These are phyloP conservation scores for Osmanthus fragrans DNA, from an alignment of 257 asterid species.

Conservation along the genomic window DNA sequence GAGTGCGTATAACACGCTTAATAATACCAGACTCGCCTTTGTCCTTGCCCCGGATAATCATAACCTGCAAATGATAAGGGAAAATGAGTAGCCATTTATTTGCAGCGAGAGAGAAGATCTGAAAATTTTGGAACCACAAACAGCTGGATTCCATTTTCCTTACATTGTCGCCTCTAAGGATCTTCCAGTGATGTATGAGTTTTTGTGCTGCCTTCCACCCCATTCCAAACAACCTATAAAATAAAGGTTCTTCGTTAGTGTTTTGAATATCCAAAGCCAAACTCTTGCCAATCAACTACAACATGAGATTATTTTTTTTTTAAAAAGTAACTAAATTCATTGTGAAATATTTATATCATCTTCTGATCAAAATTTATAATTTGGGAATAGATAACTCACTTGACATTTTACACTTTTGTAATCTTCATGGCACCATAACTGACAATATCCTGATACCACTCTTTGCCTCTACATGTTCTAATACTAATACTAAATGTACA, in stretches of 20 bases:
- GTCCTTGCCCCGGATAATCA: conserved; percentile 92
- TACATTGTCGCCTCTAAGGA: conserved; percentile 93
- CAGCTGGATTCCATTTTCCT: conserved; percentile 22
- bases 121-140: neutral
- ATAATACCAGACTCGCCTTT: conserved; percentile 83
- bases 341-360: neutral
- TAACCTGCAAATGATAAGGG: conserved; percentile 57
- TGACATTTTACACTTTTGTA: neutral
- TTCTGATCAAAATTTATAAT: neutral
- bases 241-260: neutral
- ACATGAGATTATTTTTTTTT: neutral
- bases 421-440: neutral
- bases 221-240: conserved; percentile 33
- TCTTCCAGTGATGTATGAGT: conserved; percentile 85
- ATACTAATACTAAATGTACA: neutral
- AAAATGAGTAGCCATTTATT: neutral
- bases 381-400: neutral
- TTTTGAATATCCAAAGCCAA: neutral
- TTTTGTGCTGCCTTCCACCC: conserved; percentile 98
- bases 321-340: too few relatives aligned
- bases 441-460: neutral
- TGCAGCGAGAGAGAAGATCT: conserved; percentile 6
- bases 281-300: neutral
- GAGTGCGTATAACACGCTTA: conserved; percentile 83
- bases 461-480: neutral